Conservation (phyloP, 768 basidiomycete genomes). For the Leucosporidium creatinivorum region DNA sequence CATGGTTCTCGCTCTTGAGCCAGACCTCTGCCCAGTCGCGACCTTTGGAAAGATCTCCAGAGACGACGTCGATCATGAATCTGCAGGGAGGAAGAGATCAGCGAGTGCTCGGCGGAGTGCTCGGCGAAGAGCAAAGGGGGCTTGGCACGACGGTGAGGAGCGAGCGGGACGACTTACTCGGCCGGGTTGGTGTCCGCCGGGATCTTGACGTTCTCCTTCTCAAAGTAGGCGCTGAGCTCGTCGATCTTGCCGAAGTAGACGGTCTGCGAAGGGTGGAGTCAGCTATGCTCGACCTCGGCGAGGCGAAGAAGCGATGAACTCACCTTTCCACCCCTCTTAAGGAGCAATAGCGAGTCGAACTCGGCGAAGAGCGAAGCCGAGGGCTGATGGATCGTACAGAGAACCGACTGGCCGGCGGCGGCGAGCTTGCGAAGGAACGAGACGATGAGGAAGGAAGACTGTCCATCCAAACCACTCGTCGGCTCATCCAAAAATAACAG, state of each 20-base stretch:
- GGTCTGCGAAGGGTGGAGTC: no score
- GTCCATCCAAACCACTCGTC: constrained; percentile 51
- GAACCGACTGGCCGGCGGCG: constrained; percentile 72
- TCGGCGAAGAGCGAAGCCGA: constrained; percentile 59
- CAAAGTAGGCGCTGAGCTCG: constrained; percentile 41
- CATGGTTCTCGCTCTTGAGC: constrained; percentile 60
- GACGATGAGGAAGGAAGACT: constrained; percentile 43
- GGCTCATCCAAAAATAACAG: constrained; percentile 87
- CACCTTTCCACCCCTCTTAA: constrained; percentile 39
- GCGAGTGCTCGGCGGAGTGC: no score
- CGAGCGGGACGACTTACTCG: constrained; percentile 31
- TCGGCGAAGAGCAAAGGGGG: no score
- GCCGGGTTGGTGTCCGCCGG: constrained; percentile 64
- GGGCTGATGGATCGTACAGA: constrained; percentile 64
- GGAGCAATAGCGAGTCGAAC: constrained; percentile 44
- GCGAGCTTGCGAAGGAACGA: constrained; percentile 67
- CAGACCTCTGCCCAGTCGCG: constrained; percentile 79
- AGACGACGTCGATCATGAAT: no score
- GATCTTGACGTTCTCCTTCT: constrained; percentile 42
- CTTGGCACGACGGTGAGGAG: no score
- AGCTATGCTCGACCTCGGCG: no score
- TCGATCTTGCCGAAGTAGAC: constrained; percentile 65
- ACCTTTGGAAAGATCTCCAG: constrained; percentile 39
- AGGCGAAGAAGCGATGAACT: no score
- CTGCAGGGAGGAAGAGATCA: no score